These are phyloP conservation scores for Chrysanthemum seticuspe DNA, from an alignment of 129 eudicot genomes.

Conservation along the genomic window DNA sequence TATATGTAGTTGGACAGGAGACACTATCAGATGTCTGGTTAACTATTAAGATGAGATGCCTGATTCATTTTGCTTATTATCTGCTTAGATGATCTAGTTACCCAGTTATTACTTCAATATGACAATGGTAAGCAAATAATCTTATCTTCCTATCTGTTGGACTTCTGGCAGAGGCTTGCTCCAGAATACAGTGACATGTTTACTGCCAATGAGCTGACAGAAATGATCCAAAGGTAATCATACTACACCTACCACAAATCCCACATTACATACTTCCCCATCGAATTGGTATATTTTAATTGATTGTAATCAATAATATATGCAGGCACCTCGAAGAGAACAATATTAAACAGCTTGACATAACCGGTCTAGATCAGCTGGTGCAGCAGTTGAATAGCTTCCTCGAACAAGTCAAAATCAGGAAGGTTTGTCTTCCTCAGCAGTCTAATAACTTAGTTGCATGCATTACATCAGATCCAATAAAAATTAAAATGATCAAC, in stretches of 20 bases:
- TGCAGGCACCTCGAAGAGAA: slow-evolving; percentile 31
- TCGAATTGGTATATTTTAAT: neutral
- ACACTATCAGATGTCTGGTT: no score
- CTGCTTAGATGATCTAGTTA: neutral
- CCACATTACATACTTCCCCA: neutral
- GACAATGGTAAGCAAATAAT: neutral
- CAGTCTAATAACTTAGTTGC: slow-evolving; percentile 1
- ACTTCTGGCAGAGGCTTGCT: slow-evolving; percentile 17
- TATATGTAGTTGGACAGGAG: no score
- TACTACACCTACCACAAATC: neutral
- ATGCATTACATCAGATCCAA: neutral
- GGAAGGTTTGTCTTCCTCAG: slow-evolving; percentile 24
- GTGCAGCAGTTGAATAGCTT: slow-evolving; percentile 26
- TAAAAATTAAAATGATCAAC: neutral
- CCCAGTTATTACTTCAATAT: slow-evolving; percentile 1
- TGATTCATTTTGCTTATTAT: no score
- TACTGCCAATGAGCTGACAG: slow-evolving; percentile 19
- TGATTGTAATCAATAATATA: neutral
- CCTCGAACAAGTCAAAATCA: slow-evolving; percentile 20
- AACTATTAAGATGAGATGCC: no score
- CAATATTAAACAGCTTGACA: slow-evolving; percentile 24
- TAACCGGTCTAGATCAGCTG: slow-evolving; percentile 19
- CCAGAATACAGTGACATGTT: neutral
- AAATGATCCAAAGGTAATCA: slow-evolving; percentile 24
- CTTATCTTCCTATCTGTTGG: slow-evolving; percentile 10